These are phyloP conservation scores for Colletotrichum viniferum DNA, from an alignment of 2,329 filamentous ascomycete species.

Conservation along the genomic window DNA sequence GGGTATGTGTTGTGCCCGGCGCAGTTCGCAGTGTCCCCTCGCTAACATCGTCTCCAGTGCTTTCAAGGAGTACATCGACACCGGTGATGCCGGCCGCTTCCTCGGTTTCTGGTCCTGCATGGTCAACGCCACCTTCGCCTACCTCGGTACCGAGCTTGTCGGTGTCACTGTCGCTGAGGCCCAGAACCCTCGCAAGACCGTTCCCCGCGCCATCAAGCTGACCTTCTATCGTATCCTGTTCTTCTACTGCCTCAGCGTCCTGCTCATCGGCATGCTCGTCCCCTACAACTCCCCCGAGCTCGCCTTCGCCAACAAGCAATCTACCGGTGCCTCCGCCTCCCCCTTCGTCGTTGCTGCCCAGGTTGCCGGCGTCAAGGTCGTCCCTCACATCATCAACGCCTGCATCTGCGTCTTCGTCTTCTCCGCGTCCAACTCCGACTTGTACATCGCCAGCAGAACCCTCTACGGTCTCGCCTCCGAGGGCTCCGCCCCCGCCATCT, in stretches of 20 bases:
- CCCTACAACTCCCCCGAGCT: slow-evolving; percentile 70
- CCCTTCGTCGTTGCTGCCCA: slow-evolving; percentile 79
- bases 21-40: neutral
- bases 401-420: slow-evolving; percentile 80
- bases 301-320: slow-evolving; percentile 55
- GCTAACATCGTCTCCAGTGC: slow-evolving; percentile 34
- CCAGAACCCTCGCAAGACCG: slow-evolving; percentile 77
- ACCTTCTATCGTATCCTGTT: slow-evolving; percentile 83
- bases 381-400: slow-evolving; percentile 74
- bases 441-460: slow-evolving; percentile 77
- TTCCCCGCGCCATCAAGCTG: slow-evolving; percentile 78
- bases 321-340: slow-evolving; percentile 62
- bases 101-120: slow-evolving; percentile 72
- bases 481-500: slow-evolving; percentile 73
- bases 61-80: slow-evolving; percentile 51
- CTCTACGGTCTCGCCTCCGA: slow-evolving; percentile 76
- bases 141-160: slow-evolving; percentile 77
- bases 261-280: slow-evolving; percentile 78
- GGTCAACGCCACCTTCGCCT: slow-evolving; percentile 80
- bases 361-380: slow-evolving; percentile 63
- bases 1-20: slow-evolving; percentile 38
- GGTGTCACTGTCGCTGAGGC: slow-evolving; percentile 81
- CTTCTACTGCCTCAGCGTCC: slow-evolving; percentile 78
- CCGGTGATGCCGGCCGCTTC: slow-evolving; percentile 55
- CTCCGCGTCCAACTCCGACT: slow-evolving; percentile 76